Evolutionary conservation across 805 yeast genomes (phyloP).

Genomic region (Kazachstania taianensis): DNA sequence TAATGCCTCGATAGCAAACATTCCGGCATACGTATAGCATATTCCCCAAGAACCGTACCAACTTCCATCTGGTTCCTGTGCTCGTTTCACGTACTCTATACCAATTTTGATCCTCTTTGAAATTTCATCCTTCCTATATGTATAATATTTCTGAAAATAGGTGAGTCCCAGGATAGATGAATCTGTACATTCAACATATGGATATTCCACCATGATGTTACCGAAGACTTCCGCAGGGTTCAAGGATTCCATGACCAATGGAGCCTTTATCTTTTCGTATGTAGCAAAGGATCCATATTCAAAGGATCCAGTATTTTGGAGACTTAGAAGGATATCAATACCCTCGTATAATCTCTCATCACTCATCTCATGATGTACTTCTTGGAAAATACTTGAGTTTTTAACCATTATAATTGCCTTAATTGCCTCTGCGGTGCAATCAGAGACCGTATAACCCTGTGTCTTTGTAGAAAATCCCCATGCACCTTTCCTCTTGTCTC

Average conservation of each 20-base stretch:
- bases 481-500: slow-evolving; percentile 80
- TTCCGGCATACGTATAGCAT: slow-evolving; percentile 89
- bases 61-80: slow-evolving; percentile 75
- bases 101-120: slow-evolving; percentile 64
- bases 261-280: slow-evolving; percentile 78
- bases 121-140: slow-evolving; percentile 59
- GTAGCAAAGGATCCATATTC: slow-evolving; percentile 90
- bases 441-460: slow-evolving; percentile 94
- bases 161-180: slow-evolving; percentile 84
- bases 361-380: slow-evolving; percentile 42
- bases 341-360: slow-evolving; percentile 51
- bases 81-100: slow-evolving; percentile 52
- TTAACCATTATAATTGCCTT: slow-evolving; percentile 91
- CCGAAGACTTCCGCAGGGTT: slow-evolving; percentile 98
- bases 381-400: slow-evolving; percentile 43
- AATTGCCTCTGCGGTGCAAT: slow-evolving; percentile 92
- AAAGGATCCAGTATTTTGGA: slow-evolving; percentile 72
- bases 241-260: slow-evolving; percentile 61
- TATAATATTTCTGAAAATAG: slow-evolving; percentile 56
- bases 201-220: slow-evolving; percentile 96
- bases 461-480: slow-evolving; percentile 95
- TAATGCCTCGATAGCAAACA: slow-evolving; percentile 95
- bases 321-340: slow-evolving; percentile 59
- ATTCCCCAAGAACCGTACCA: slow-evolving; percentile 99
- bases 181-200: slow-evolving; percentile 97